A percentile compares a stretch with the other conserved stretches of the same genome.
Evolutionary conservation across 139 green algal genomes (phyloP).

Genomic region (Chlamydomonas sphaeroides): DNA sequence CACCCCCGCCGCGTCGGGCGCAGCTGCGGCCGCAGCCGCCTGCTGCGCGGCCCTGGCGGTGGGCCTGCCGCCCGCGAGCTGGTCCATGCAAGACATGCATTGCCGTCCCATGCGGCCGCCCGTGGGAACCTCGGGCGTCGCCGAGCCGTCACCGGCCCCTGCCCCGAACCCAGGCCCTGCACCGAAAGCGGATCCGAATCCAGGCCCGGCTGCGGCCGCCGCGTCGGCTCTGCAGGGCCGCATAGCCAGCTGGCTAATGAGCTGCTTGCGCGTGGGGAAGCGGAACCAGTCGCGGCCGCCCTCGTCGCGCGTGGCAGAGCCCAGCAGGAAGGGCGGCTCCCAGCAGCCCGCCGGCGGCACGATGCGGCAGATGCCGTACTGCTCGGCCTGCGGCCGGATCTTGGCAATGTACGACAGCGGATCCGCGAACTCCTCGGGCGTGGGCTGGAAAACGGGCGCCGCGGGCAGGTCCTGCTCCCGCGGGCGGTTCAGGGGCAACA

Average conservation of each 20-base stretch:
- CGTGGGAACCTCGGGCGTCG: no score
- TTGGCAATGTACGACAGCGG: constrained; percentile 84
- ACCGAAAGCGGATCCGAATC: no score
- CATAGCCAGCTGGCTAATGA: constrained; percentile 60
- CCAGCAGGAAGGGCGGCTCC: constrained; percentile 60
- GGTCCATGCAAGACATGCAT: neutral
- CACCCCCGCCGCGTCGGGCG: neutral
- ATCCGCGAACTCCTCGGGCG: constrained; percentile 81
- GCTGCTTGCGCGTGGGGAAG: constrained; percentile 52
- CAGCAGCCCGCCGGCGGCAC: constrained; percentile 82
- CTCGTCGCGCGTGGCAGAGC: neutral
- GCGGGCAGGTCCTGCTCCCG: constrained; percentile 47
- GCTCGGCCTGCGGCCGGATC: constrained; percentile 69
- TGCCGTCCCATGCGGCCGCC: constrained; percentile 31
- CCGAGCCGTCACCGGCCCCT: no score
- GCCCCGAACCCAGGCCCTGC: no score
- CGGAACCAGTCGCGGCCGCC: constrained; percentile 6
- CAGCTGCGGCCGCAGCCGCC: neutral
- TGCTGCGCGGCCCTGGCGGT: neutral
- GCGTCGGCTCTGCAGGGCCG: neutral
- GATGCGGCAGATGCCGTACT: constrained; percentile 88
- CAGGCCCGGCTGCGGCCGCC: no score
- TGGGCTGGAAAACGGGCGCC: constrained; percentile 81
- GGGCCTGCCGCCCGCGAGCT: neutral
- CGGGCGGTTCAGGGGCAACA: no score